phyloP scores from a whole-genome alignment of 2,329 filamentous ascomycete genomes.

The Parafenestella ontariensis region DNA sequence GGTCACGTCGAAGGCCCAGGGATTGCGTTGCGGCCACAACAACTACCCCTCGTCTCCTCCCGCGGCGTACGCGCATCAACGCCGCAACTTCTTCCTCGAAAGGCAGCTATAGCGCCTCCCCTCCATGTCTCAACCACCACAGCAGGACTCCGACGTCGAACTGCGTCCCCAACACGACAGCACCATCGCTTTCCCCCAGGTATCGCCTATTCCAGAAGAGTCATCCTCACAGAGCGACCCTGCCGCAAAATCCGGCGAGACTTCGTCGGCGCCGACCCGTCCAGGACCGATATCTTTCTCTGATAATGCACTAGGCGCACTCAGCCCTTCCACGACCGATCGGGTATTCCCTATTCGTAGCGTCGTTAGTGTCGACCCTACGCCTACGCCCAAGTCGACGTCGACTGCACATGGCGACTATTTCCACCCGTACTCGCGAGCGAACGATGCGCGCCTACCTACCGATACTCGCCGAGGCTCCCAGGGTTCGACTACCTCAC shows the following conservation, averaged over 20 bases:
- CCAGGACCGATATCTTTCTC: constrained; percentile 22
- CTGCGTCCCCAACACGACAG: constrained; percentile 10
- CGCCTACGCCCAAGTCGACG: constrained; percentile 43
- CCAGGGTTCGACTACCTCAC: constrained; percentile 38
- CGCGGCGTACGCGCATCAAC: constrained; percentile 4
- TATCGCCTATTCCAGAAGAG: constrained; percentile 24
- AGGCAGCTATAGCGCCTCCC: constrained; percentile 12
- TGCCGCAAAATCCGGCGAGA: constrained; percentile 6
- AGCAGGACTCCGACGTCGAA: constrained; percentile 17
- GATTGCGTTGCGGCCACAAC: background rate
- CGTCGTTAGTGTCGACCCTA: constrained; percentile 74
- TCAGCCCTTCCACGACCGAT: constrained; percentile 58
- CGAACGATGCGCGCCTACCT: constrained; percentile 31
- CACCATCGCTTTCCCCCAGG: constrained; percentile 10
- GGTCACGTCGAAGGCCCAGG: background rate
- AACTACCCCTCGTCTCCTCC: background rate
- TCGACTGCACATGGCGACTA: constrained; percentile 39
- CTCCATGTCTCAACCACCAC: constrained; percentile 38
- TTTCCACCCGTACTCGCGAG: constrained; percentile 44
- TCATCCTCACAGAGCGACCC: constrained; percentile 9
- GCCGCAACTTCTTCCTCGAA: background rate
- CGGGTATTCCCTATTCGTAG: constrained; percentile 83
- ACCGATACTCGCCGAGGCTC: constrained; percentile 35
- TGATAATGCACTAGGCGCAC: constrained; percentile 27
- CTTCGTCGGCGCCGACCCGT: constrained; percentile 13